Evolutionary conservation across 2,329 filamentous ascomycete species (phyloP).

Genomic region (Leptographium procerum): DNA sequence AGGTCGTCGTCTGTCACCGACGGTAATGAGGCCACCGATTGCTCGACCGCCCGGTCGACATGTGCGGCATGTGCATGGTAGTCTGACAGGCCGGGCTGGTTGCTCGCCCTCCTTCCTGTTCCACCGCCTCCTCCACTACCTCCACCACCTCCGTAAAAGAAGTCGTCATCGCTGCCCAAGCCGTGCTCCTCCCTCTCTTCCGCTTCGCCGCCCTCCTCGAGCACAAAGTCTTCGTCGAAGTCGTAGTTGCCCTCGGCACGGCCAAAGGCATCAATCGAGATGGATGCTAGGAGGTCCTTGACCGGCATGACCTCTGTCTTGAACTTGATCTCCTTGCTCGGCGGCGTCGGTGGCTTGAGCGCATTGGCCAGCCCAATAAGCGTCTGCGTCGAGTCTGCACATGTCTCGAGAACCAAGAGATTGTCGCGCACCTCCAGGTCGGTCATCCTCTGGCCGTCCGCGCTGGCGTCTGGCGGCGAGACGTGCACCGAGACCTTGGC

Average conservation of each 20-base stretch:
- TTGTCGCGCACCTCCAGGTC: conserved; percentile 78
- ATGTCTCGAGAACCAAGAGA: conserved; percentile 83
- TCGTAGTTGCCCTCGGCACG: conserved; percentile 49
- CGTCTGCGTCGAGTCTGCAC: conserved; percentile 93
- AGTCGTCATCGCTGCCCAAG: conserved; percentile 14
- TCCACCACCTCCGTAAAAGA: conserved; percentile 11
- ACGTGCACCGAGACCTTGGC: conserved; percentile 59
- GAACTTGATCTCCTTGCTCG: conserved; percentile 75
- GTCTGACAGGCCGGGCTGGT: conserved; percentile 30
- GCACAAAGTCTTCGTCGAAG: conserved; percentile 51
- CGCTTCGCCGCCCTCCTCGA: conserved; percentile 34
- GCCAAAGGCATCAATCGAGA: conserved; percentile 75
- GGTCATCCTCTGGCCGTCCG: conserved; percentile 51
- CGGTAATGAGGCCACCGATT: conserved; percentile 11
- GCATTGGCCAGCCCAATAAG: conserved; percentile 69
- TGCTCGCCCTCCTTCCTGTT: too few species aligned
- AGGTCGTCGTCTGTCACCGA: conserved; percentile 8
- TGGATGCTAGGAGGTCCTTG: conserved; percentile 78
- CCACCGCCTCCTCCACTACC: too few species aligned
- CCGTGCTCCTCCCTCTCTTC: conserved; percentile 10
- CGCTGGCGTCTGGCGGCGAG: conserved; percentile 28
- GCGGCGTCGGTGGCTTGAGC: conserved; percentile 70
- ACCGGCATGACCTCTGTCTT: conserved; percentile 78
- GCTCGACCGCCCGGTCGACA: not conserved
- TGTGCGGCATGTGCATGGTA: too few species aligned